Evolutionary conservation across 805 yeast species (phyloP).

Genomic region (Priceomyces fermenticarens): DNA sequence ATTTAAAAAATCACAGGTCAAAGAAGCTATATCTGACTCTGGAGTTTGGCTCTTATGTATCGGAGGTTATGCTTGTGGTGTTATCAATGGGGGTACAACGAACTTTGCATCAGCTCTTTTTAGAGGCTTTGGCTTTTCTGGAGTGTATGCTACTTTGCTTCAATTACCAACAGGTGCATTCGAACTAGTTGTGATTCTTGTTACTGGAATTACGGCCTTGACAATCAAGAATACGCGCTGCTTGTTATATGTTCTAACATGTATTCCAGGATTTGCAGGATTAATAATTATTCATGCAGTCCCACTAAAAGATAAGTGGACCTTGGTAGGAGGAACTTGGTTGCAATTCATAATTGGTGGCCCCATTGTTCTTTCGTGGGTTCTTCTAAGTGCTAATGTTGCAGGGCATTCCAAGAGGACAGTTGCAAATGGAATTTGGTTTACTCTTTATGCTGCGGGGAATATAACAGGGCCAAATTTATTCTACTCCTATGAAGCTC

Average conservation of each 20-base stretch:
- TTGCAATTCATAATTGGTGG: too few species aligned
- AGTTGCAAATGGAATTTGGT: constrained; percentile 5
- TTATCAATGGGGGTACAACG: constrained; percentile 15
- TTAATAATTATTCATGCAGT: too few species aligned
- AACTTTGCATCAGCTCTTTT: constrained; percentile 16
- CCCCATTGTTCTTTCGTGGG: too few species aligned
- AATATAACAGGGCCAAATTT: constrained; percentile 5
- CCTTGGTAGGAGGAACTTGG: too few species aligned
- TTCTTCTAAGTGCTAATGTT: neutral
- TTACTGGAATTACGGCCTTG: too few species aligned
- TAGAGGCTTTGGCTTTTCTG: constrained; percentile 21
- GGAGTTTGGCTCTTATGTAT: constrained; percentile 9
- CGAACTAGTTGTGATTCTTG: too few species aligned
- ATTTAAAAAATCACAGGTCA: constrained; percentile 40
- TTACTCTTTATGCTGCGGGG: constrained; percentile 9
- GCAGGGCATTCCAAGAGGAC: constrained; percentile 10
- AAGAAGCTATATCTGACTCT: constrained; percentile 10
- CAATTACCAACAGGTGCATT: constrained; percentile 14
- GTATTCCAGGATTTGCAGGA: too few species aligned
- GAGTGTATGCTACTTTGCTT: constrained; percentile 15
- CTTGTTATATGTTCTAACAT: too few species aligned
- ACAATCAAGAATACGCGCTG: too few species aligned
- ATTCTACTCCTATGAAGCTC: neutral
- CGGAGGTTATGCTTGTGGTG: constrained; percentile 18
- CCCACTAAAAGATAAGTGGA: too few species aligned